These are phyloP conservation scores for Backusella liffmaniae DNA, from an alignment of 192 early-diverging fungal species.

Conservation along the genomic window DNA sequence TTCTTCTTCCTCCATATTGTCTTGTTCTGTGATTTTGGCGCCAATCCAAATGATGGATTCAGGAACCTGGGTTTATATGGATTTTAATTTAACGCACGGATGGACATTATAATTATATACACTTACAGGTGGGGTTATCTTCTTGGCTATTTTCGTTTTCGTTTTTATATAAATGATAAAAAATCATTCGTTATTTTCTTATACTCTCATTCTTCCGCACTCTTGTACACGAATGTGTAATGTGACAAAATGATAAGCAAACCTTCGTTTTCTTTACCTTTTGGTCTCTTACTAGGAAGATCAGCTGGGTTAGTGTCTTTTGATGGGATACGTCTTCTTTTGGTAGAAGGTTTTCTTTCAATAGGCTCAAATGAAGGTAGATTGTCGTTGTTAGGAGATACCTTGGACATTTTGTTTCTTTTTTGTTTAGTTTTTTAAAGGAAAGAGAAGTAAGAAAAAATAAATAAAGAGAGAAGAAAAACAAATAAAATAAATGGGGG, in stretches of 20 bases:
- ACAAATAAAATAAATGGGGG: neutral
- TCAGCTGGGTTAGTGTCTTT: neutral
- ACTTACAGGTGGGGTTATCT: neutral
- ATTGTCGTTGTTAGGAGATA: slow-evolving; percentile 5
- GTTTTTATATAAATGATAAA: neutral
- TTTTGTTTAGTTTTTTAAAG: neutral
- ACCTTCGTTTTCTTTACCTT: neutral
- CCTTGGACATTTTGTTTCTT: neutral
- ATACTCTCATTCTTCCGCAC: neutral
- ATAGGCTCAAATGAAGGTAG: slow-evolving; percentile 17
- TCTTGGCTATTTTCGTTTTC: neutral
- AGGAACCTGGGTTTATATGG: neutral
- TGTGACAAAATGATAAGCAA: neutral
- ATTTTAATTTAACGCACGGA: neutral
- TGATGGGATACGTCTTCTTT: slow-evolving; percentile 3
- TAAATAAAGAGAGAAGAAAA: neutral
- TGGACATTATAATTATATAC: no score
- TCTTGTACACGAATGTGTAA: neutral
- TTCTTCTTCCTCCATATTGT: neutral
- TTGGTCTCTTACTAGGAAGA: neutral
- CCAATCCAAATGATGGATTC: slow-evolving; percentile 8
- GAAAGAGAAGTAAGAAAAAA: neutral
- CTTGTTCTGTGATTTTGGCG: neutral
- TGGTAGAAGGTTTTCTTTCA: neutral
- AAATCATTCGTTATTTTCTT: neutral